phyloP scores from a whole-genome alignment of 1,139 yeast genomes.

The Magnusiomyces clavatus region DNA sequence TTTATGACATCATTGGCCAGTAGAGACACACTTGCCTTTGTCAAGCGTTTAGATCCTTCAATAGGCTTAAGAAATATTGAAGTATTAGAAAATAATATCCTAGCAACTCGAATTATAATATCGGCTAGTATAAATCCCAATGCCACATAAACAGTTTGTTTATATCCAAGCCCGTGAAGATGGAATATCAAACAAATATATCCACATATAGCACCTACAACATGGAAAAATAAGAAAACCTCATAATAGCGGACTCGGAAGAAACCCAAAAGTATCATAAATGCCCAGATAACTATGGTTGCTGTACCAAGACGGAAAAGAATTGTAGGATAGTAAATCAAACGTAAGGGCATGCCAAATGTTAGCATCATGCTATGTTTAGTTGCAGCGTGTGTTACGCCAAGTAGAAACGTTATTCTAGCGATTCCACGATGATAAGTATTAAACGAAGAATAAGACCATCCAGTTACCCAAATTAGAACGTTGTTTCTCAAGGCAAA shows the following conservation, averaged over 20 bases:
- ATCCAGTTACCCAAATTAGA: constrained; percentile 48
- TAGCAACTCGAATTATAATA: constrained; percentile 33
- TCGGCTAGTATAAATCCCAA: constrained; percentile 39
- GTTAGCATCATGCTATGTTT: constrained; percentile 27
- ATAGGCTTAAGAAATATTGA: constrained; percentile 28
- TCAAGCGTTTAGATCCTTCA: constrained; percentile 22
- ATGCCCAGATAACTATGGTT: constrained; percentile 41
- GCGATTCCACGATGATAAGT: constrained; percentile 54
- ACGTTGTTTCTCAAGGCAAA: constrained; percentile 58
- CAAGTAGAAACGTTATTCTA: constrained; percentile 43
- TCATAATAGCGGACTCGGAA: constrained; percentile 44
- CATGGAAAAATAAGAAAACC: constrained; percentile 40
- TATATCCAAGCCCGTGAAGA: constrained; percentile 42
- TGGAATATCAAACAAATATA: constrained; percentile 44
- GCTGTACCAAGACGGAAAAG: constrained; percentile 49
- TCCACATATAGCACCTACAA: constrained; percentile 37
- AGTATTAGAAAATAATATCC: constrained; percentile 37
- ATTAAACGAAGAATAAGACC: constrained; percentile 57
- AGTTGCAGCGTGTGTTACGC: constrained; percentile 32
- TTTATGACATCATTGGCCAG: constrained; percentile 27
- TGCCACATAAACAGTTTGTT: constrained; percentile 36
- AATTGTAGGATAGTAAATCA: constrained; percentile 29
- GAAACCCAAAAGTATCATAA: constrained; percentile 45
- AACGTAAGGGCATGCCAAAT: constrained; percentile 11
- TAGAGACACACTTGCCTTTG: constrained; percentile 35